Percentiles rank a stretch among this genome's conserved stretches.
phyloP scores from a whole-genome alignment of 129 eudicot genomes.

The Ambrosia trifida region DNA sequence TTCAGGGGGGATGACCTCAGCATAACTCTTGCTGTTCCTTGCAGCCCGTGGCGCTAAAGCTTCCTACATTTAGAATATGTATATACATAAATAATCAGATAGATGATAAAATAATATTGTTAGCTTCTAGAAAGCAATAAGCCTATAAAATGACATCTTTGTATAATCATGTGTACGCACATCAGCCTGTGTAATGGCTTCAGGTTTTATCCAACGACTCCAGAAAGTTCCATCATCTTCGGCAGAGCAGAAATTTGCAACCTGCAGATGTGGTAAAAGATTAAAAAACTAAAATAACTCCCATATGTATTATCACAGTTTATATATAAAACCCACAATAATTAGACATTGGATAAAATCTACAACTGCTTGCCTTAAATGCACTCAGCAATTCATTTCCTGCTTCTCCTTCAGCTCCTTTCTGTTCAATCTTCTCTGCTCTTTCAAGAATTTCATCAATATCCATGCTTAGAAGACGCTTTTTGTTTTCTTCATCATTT shows the following conservation, averaged over 20 bases:
- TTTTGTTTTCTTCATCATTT: conserved; percentile 95
- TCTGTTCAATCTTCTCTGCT: conserved; percentile 95
- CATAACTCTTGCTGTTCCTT: conserved; percentile 83
- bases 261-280: conserved; percentile 49
- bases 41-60: conserved; percentile 98
- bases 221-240: conserved; percentile 97
- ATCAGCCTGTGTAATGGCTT: conserved; percentile 84
- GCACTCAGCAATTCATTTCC: conserved; percentile 82
- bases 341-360: background rate
- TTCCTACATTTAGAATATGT: conserved; percentile 44
- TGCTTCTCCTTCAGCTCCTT: conserved; percentile 56
- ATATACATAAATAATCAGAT: conserved; percentile 5
- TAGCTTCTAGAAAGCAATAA: conserved; percentile 13
- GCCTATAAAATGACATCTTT: conserved; percentile 2
- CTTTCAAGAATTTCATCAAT: conserved; percentile 99
- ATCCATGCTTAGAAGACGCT: conserved; percentile 81
- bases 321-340: conserved; percentile 1
- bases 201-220: conserved; percentile 99
- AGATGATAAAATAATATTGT: background rate
- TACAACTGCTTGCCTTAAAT: conserved; percentile 65
- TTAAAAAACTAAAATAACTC: background rate
- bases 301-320: conserved; percentile 1
- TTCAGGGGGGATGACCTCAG: conserved; percentile 63
- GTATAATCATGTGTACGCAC: conserved; percentile 32
- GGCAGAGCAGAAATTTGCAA: conserved; percentile 88